These are phyloP conservation scores for Dictyostelium intermedium DNA, from an alignment of 78 protist genomes.

Conservation along the genomic window DNA sequence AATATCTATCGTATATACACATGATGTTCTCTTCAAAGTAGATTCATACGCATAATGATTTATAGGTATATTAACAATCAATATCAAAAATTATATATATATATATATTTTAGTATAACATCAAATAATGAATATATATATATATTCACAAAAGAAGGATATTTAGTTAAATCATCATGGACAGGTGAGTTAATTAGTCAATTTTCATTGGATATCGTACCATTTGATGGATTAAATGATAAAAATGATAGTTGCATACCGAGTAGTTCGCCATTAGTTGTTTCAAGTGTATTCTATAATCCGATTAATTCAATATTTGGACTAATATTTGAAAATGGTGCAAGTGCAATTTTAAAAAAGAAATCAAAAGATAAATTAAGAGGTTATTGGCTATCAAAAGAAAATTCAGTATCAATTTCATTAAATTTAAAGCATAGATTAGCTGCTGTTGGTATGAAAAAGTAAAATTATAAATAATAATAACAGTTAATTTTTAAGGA, in stretches of 20 bases:
- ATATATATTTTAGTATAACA: constrained; percentile 25
- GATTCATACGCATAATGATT: no score
- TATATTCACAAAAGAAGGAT: constrained; percentile 66
- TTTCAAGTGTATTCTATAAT: constrained; percentile 31
- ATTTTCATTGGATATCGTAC: constrained; percentile 63
- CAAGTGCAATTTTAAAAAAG: constrained; percentile 53
- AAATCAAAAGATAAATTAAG: constrained; percentile 46
- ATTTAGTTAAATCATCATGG: constrained; percentile 57
- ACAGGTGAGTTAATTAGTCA: constrained; percentile 76
- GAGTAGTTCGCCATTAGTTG: constrained; percentile 11
- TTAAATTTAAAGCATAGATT: constrained; percentile 55
- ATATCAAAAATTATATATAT: no score
- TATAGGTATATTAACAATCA: no score
- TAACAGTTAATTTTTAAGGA: no score
- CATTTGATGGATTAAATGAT: constrained; percentile 34
- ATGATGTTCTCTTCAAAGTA: no score
- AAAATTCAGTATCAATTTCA: constrained; percentile 33
- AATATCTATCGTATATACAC: no score
- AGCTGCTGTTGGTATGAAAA: constrained; percentile 73
- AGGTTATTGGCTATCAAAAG: constrained; percentile 39
- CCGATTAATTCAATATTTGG: constrained; percentile 50
- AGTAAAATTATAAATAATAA: constrained; percentile 39
- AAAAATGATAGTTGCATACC: background rate
- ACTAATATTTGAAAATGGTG: constrained; percentile 44
- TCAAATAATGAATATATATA: constrained; percentile 51